Evolutionary conservation across 306 rosid species (phyloP).

Genomic region (Cicer pinnatifidum): DNA sequence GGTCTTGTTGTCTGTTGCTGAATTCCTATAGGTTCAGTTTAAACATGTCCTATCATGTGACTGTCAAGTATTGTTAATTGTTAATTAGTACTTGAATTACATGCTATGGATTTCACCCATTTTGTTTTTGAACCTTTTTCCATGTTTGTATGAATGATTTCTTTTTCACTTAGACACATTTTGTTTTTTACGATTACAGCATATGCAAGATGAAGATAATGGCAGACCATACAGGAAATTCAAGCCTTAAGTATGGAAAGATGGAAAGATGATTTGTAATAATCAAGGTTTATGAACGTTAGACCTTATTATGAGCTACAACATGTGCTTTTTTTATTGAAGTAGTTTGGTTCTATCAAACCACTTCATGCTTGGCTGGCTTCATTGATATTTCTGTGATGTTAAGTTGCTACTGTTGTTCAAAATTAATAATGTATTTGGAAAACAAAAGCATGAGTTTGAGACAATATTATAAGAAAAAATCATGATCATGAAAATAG

Average conservation of each 20-base stretch:
- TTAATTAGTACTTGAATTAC: background rate
- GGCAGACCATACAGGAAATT: slow-evolving; percentile 90
- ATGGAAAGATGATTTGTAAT: slow-evolving; percentile 43
- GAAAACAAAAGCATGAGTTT: slow-evolving; percentile 3
- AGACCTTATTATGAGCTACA: slow-evolving; percentile 44
- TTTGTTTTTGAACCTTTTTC: background rate
- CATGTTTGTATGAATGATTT: background rate
- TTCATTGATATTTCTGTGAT: slow-evolving; percentile 34
- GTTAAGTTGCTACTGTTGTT: slow-evolving; percentile 12
- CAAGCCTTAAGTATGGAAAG: slow-evolving; percentile 26
- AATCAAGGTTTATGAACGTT: slow-evolving; percentile 44
- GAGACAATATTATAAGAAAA: slow-evolving; percentile 1
- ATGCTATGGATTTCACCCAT: slow-evolving; percentile 1
- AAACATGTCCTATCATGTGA: background rate
- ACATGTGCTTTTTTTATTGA: slow-evolving; percentile 34
- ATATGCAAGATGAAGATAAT: slow-evolving; percentile 93
- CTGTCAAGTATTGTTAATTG: background rate
- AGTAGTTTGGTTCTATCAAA: slow-evolving; percentile 30
- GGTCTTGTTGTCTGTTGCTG: background rate
- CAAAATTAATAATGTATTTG: slow-evolving; percentile 37
- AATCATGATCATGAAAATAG: no score
- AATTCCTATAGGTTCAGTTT: background rate
- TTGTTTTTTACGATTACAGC: slow-evolving; percentile 55
- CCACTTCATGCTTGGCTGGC: background rate
- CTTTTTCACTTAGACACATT: background rate